phyloP scores from a whole-genome alignment of 2,329 filamentous ascomycete species.

The Cytospora paraplurivora region DNA sequence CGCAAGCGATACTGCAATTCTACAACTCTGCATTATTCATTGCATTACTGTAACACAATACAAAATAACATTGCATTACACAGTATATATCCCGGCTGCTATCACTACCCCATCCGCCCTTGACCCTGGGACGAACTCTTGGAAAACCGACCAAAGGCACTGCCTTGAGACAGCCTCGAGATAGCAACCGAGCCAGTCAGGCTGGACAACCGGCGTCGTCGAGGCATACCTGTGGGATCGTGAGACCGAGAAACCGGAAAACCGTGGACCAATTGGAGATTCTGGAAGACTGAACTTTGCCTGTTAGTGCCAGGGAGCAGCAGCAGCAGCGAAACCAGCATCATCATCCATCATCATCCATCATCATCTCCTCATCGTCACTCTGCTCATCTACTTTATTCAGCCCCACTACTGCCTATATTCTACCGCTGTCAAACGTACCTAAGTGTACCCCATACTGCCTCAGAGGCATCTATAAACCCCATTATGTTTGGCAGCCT shows the following conservation, averaged over 20 bases:
- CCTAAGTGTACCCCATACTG: conserved; percentile 1
- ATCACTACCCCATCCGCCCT: background rate
- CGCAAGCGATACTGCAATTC: background rate
- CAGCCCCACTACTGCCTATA: background rate
- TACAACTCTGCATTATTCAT: too few relatives aligned
- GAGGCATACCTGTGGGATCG: too few relatives aligned
- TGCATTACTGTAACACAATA: background rate
- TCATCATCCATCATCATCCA: background rate
- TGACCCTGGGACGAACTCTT: background rate
- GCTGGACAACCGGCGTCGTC: too few relatives aligned
- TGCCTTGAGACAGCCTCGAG: too few relatives aligned
- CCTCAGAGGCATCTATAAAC: conserved; percentile 5
- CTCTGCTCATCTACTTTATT: background rate
- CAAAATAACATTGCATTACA: conserved; percentile 5
- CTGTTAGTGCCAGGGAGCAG: too few relatives aligned
- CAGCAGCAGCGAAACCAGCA: background rate
- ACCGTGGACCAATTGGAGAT: too few relatives aligned
- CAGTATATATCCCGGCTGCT: background rate
- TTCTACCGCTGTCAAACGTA: background rate
- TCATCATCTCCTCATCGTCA: background rate
- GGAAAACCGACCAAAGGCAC: too few relatives aligned
- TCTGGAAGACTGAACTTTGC: too few relatives aligned
- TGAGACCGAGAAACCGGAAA: too few relatives aligned
- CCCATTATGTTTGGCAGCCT: conserved; percentile 48
- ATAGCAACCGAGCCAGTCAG: too few relatives aligned